These are phyloP conservation scores for Golubevia sp. DNA, from an alignment of 1,284 basidiomycete species.

Conservation along the genomic window DNA sequence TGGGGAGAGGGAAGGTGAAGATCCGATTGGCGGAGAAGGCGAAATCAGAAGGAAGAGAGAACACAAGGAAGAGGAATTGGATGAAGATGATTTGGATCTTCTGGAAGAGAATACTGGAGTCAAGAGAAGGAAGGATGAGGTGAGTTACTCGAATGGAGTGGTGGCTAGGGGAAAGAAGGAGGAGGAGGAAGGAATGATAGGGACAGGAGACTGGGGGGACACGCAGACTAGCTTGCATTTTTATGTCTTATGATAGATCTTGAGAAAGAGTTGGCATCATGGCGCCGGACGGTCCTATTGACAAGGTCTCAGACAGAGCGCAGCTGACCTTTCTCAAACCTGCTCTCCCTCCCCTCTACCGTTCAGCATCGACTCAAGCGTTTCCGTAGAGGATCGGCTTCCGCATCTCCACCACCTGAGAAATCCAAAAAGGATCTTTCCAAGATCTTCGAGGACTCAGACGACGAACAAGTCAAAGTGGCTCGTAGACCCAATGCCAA, in stretches of 20 bases:
- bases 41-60: not conserved
- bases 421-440: conserved; percentile 32
- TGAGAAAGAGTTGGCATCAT: too few relatives aligned
- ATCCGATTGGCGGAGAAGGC: not conserved
- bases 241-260: too few relatives aligned
- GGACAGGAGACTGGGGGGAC: too few relatives aligned
- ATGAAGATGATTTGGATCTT: conserved; percentile 58
- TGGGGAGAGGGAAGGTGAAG: not conserved
- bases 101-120: conserved; percentile 53
- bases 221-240: too few relatives aligned
- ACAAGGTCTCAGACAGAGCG: not conserved
- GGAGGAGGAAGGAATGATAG: conserved; percentile 1
- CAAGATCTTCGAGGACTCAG: conserved; percentile 57
- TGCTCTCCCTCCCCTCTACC: not conserved
- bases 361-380: conserved; percentile 30
- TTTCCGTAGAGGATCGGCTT: conserved; percentile 42
- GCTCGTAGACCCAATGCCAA: conserved; percentile 6
- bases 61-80: conserved; percentile 47
- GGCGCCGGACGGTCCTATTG: too few relatives aligned
- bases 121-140: conserved; percentile 29
- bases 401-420: conserved; percentile 22
- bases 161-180: conserved; percentile 1
- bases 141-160: conserved; percentile 3
- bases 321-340: not conserved
- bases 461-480: conserved; percentile 34